Evolutionary conservation across 78 protist genomes (phyloP), one percentile per base, ranked within the genome.

Genomic region (Speleostelium caveatum): DNA sequence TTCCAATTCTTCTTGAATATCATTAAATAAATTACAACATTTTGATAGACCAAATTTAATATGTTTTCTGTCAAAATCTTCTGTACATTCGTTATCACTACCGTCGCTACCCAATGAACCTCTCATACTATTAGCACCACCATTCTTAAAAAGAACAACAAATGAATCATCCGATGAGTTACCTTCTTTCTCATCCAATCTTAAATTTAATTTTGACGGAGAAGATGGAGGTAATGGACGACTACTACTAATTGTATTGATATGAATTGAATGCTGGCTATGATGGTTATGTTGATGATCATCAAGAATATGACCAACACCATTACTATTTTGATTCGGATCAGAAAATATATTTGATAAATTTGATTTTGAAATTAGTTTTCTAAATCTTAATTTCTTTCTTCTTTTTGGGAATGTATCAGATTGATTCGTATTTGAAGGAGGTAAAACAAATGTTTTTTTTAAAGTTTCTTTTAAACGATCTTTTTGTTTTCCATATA

Each of bases 1-100:
- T 42, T 83, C 90, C 55, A 83, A 42, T 36, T 83, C 90, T 4
- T 83, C 90, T 83, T 83, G 90, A 28, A 83, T 83, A 69, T 83
- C 90, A 73, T 83, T 83, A 41, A 83, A 83, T 21, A 83, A 72
- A 35, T 53, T 63, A 26, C 26, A 32, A 42, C 73, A 36, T 10
- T 38, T 55, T 38, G 65, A 53, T 0, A 38, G 30, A 58, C 79
- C 90, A 56, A 83, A 83, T n/a, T 68, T 53, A 28, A 83, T 69
- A 45, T 65, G 53, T n/a, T 83, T 73, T 65, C 62, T 35, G 67
- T 67, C 75, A 21, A 69, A 68, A 14, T 38, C 56, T 14, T 83
- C 90, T 45, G 10, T 10, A 59, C 59, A 56, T n/a, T 56, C 79
- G 2, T 66, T n/a, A 62, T 39, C 53, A 28, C 71, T 41, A 73